Base-by-base conservation (phyloP, 495 filamentous ascomycete species). In the Aspergillus carlsbadensis region DNA sequence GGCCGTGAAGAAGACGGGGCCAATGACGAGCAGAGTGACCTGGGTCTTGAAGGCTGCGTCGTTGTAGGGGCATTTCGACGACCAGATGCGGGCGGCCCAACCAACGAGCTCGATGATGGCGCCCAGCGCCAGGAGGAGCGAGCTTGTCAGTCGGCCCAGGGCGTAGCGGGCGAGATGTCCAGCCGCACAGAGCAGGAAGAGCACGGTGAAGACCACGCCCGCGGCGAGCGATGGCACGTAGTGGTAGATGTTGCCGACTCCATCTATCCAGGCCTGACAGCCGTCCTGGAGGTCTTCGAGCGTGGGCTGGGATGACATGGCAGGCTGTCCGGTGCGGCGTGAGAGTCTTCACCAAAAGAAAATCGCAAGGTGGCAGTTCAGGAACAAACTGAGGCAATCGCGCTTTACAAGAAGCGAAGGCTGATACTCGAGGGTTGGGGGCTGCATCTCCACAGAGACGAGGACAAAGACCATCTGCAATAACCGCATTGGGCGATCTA, bases 21-120 rank as follows among this genome's bases (percentile, higher is more conserved):
- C 78, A 50, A 84, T 81, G 61, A 84, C 84, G 15, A 84, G 74
- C n/a, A 77, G 80, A 10, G 76, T 74, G 40, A 85, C 82, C 54
- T 85, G 81, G 65, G 83, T 79, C 3, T 81, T 63, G 61, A 83
- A 85, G n/a, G 77, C 69, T 20, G 69, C 70, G 17, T 61, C 49
- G 49, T 76, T 75, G 58, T 84, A 82, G 5, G 80, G 77, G 57
- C 82, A 84, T 49, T 76, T 55, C n/a, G 74, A 52, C 22, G 79
- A 78, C 73, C 76, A 80, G 5, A 77, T 74, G 41, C 82, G 70
- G n/a, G 68, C 81, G n/a, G 72, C 76, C 83, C 82, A 86, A 33
- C 83, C 83, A 41, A 85, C 66, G 7, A 76, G 45, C 64, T 85
- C 82, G 70, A 66, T 2, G 71, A 62, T 57, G 78, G 78, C 6